Conservation (phyloP, 371 early-diverging fungal genomes). For the Chytridiales sp. region DNA sequence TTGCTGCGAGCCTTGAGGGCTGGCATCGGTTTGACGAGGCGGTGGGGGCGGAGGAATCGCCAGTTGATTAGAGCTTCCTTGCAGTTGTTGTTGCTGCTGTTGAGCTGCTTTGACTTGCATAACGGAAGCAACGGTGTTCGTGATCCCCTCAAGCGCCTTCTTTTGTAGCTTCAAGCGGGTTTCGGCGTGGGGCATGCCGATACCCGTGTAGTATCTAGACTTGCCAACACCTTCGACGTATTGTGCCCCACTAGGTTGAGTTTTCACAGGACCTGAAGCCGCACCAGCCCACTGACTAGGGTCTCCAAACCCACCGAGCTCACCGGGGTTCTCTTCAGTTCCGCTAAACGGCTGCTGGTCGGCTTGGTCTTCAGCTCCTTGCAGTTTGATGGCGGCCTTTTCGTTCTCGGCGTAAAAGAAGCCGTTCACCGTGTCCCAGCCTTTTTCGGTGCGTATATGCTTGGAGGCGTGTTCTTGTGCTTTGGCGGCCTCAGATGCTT, state of each 20-base stretch:
- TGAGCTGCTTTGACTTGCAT: background rate
- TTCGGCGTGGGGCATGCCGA: conserved; percentile 14
- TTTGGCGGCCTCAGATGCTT: background rate
- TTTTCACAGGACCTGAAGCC: too few relatives aligned
- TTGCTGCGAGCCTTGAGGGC: background rate
- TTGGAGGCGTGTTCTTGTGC: background rate
- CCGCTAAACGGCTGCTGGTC: background rate
- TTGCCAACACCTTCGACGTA: conserved; percentile 18
- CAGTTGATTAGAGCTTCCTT: too few relatives aligned
- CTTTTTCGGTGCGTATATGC: background rate
- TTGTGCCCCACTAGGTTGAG: conserved; percentile 12
- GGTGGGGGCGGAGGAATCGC: conserved; percentile 3
- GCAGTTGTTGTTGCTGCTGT: conserved; percentile 7
- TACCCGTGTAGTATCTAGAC: conserved; percentile 17
- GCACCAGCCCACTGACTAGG: too few relatives aligned
- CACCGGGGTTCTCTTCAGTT: too few relatives aligned
- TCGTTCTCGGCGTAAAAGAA: conserved; percentile 25
- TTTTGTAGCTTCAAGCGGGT: conserved; percentile 8
- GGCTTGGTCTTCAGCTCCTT: conserved; percentile 15
- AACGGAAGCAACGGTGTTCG: background rate
- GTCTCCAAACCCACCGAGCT: too few relatives aligned
- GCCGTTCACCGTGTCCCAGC: conserved; percentile 26
- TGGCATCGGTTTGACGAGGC: conserved; percentile 5
- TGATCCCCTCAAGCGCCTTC: conserved; percentile 4
- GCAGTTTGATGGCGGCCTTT: background rate